These are phyloP conservation scores for Dactylellina parvicollis DNA, from an alignment of 2,329 filamentous ascomycete species.

Conservation along the genomic window DNA sequence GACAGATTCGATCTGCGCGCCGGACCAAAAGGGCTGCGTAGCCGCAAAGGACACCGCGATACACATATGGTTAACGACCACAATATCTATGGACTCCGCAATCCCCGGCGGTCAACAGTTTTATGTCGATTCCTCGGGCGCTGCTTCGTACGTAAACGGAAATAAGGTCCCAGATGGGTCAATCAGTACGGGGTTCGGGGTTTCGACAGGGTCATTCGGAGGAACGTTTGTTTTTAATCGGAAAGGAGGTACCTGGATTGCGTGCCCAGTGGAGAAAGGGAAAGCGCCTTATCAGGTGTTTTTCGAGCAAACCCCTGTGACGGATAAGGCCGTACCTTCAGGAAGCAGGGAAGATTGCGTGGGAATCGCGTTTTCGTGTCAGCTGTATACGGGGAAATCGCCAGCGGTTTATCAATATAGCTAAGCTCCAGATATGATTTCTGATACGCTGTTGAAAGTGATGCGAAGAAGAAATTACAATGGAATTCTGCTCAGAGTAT, in stretches of 20 bases:
- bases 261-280: slow-evolving; percentile 1
- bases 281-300: slow-evolving; percentile 16
- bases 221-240: neutral
- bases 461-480: too few species aligned
- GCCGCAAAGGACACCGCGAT: neutral
- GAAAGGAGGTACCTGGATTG: slow-evolving; percentile 9
- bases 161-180: neutral
- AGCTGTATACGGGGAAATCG: neutral
- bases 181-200: neutral
- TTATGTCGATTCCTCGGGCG: slow-evolving; percentile 2
- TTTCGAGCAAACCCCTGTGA: neutral
- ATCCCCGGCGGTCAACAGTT: neutral
- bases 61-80: slow-evolving; percentile 2
- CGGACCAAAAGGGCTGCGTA: neutral
- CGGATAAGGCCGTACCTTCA: slow-evolving; percentile 3
- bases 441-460: too few species aligned
- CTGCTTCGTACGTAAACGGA: neutral
- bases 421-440: too few species aligned
- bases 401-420: slow-evolving; percentile 9
- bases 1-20: neutral
- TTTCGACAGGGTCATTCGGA: slow-evolving; percentile 3
- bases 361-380: neutral
- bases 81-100: neutral
- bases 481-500: too few species aligned
- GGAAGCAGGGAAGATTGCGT: slow-evolving; percentile 6